These are phyloP conservation scores for Salix exigua DNA, from an alignment of 345 rosid species.

Conservation along the genomic window DNA sequence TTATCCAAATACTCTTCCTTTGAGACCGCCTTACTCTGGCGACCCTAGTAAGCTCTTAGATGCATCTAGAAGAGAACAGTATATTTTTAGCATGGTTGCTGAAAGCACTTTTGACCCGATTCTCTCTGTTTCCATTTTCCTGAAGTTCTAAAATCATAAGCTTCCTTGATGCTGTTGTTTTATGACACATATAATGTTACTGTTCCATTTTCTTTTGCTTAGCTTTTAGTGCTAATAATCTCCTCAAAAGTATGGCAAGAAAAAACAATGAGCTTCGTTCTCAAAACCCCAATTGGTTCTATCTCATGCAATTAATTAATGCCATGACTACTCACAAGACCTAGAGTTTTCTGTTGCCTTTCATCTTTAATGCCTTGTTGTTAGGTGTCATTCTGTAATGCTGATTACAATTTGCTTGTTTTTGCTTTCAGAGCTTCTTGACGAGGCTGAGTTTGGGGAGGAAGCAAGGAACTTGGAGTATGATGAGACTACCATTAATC, in stretches of 20 bases:
- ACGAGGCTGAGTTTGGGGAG: slow-evolving; percentile 30
- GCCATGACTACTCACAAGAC: background rate
- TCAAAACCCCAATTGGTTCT: background rate
- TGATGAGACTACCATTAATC: slow-evolving; percentile 20
- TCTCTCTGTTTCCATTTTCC: background rate
- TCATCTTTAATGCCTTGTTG: background rate
- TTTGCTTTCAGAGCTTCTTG: slow-evolving; percentile 19
- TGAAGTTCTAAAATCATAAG: too few relatives aligned
- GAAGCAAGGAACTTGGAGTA: slow-evolving; percentile 14
- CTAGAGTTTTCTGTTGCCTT: background rate
- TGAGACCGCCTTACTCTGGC: slow-evolving; percentile 27
- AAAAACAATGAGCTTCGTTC: background rate
- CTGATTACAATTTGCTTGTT: background rate
- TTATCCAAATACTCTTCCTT: slow-evolving; percentile 27
- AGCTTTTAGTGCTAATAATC: background rate
- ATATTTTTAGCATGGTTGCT: background rate
- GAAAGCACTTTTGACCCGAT: background rate
- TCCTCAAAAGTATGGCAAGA: background rate
- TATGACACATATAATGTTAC: background rate
- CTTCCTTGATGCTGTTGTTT: background rate
- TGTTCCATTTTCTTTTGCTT: background rate
- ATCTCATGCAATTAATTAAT: background rate
- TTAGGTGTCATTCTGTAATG: background rate
- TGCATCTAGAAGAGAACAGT: background rate
- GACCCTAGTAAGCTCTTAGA: slow-evolving; percentile 17